Evolutionary conservation across 2,329 filamentous ascomycete species (phyloP).

Genomic region (Plectosphaerella cucumerina): DNA sequence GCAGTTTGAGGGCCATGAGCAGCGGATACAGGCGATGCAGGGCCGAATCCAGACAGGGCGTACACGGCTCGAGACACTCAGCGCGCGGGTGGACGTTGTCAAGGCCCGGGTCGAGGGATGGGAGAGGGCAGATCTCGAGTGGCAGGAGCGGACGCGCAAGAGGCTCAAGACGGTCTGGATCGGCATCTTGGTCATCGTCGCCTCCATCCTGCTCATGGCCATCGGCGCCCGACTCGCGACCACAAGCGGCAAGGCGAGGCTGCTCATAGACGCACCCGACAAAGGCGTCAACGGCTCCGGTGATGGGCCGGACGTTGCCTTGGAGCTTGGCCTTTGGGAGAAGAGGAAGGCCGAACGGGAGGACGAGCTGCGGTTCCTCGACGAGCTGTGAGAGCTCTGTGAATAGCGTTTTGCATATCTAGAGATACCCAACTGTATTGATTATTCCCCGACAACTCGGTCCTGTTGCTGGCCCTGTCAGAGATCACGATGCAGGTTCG

Average conservation of each 20-base stretch:
- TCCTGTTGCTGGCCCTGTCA: no score
- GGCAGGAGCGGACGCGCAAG: conserved; percentile 63
- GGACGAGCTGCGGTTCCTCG: conserved; percentile 38
- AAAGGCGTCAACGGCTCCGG: neutral
- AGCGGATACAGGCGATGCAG: conserved; percentile 58
- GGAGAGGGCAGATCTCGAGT: conserved; percentile 62
- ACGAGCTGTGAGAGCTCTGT: conserved; percentile 36
- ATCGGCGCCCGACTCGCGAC: conserved; percentile 27
- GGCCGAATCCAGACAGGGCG: conserved; percentile 57
- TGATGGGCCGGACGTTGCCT: neutral
- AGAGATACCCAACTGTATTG: no score
- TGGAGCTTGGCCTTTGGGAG: neutral
- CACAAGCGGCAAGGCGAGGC: neutral
- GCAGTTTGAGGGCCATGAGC: conserved; percentile 61
- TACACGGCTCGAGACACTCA: conserved; percentile 54
- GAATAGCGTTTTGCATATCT: no score
- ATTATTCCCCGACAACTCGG: no score
- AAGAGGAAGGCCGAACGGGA: conserved; percentile 1
- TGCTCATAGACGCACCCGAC: no score
- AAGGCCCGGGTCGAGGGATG: conserved; percentile 61
- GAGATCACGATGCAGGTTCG: no score
- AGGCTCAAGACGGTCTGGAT: conserved; percentile 62
- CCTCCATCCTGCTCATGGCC: conserved; percentile 43
- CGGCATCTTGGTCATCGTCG: conserved; percentile 43
- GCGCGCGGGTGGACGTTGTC: conserved; percentile 60